Evolutionary conservation across 2,329 filamentous ascomycete genomes (phyloP).

Genomic region (Elsinoe ampelina): DNA sequence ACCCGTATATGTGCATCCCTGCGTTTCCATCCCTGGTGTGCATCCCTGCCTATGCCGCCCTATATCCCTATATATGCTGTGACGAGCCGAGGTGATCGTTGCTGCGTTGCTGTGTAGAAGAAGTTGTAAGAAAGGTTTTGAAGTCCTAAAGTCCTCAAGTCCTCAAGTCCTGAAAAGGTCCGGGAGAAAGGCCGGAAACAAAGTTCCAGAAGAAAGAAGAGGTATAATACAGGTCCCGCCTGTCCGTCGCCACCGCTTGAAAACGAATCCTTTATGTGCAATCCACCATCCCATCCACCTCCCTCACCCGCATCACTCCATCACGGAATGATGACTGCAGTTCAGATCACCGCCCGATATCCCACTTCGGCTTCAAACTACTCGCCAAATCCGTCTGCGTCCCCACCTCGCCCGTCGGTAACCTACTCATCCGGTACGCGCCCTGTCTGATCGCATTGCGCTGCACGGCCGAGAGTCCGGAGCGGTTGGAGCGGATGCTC

Average conservation of each 20-base stretch:
- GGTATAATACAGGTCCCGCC: conserved; percentile 10
- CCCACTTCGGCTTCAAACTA: conserved; percentile 50
- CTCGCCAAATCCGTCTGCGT: conserved; percentile 57
- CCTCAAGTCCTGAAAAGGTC: neutral
- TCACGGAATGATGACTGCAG: too few relatives aligned
- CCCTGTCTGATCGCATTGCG: conserved; percentile 66
- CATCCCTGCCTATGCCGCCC: too few relatives aligned
- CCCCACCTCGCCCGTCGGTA: conserved; percentile 74
- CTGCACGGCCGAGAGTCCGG: conserved; percentile 64
- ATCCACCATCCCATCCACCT: too few relatives aligned
- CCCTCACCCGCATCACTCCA: too few relatives aligned
- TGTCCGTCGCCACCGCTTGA: neutral
- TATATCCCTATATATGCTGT: too few relatives aligned
- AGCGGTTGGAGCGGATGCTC: conserved; percentile 58
- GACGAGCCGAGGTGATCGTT: too few relatives aligned
- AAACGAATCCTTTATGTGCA: too few relatives aligned
- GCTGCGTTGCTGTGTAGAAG: too few relatives aligned
- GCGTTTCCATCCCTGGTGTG: neutral
- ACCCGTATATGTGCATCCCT: neutral
- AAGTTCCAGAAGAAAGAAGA: neutral
- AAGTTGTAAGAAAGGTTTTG: too few relatives aligned
- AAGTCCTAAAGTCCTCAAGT: neutral
- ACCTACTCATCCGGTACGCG: conserved; percentile 75
- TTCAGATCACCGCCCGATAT: conserved; percentile 28
- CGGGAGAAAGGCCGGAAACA: neutral